phyloP scores from a whole-genome alignment of 225 moss, liverwort and hornwort species.

The Sphagnum contortum region DNA sequence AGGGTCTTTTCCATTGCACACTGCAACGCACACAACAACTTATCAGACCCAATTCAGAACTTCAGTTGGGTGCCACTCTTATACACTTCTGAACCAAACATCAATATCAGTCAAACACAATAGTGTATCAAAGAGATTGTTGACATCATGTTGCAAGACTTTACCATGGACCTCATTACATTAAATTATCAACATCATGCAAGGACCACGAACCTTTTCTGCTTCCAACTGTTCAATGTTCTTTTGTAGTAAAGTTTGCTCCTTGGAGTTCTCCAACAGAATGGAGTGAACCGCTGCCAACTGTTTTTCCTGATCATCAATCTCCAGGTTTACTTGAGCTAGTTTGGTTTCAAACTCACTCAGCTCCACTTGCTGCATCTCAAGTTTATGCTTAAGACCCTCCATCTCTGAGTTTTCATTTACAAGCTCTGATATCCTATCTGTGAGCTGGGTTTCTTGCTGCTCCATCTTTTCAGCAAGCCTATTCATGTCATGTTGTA shows the following conservation, averaged over 20 bases:
- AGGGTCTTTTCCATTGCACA: constrained; percentile 23
- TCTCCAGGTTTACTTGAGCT: constrained; percentile 18
- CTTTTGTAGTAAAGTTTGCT: constrained; percentile 19
- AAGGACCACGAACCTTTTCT: constrained; percentile 14
- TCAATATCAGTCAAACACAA: too few species aligned
- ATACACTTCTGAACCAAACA: too few species aligned
- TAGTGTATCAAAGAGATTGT: too few species aligned
- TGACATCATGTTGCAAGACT: too few species aligned
- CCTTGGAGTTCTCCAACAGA: constrained; percentile 30
- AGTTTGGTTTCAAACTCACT: constrained; percentile 28
- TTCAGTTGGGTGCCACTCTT: too few species aligned
- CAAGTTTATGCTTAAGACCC: constrained; percentile 18
- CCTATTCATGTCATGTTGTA: too few species aligned
- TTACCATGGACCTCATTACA: too few species aligned
- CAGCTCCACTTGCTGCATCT: constrained; percentile 19
- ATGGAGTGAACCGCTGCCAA: constrained; percentile 39
- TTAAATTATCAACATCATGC: not conserved
- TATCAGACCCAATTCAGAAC: not conserved
- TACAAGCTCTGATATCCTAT: constrained; percentile 21
- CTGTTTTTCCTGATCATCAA: constrained; percentile 34
- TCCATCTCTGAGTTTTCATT: too few species aligned
- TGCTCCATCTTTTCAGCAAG: too few species aligned
- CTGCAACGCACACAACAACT: constrained; percentile 13
- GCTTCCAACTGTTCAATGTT: constrained; percentile 45
- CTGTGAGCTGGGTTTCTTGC: constrained; percentile 4